These are phyloP conservation scores for Phaffia rhodozyma DNA, from an alignment of 1,284 basidiomycete species.

Conservation along the genomic window DNA sequence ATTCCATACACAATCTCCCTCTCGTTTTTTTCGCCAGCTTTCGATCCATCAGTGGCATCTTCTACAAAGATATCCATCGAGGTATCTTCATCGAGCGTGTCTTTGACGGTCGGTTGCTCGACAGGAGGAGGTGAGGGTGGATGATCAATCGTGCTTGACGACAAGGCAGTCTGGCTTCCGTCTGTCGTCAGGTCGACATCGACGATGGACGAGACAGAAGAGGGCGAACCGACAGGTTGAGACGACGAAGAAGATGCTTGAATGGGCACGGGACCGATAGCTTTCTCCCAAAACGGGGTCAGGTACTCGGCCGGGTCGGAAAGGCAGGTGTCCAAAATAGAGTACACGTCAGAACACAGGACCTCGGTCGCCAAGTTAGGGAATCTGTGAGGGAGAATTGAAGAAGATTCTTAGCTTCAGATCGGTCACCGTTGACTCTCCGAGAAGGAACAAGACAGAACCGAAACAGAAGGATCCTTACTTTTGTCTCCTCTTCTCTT, in stretches of 20 bases:
- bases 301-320: conserved; percentile 51
- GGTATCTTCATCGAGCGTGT: conserved; percentile 47
- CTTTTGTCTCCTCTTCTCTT: conserved; percentile 20
- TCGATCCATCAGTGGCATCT: background rate
- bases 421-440: background rate
- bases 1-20: conserved; percentile 40
- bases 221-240: conserved; percentile 7
- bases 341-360: conserved; percentile 89
- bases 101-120: conserved; percentile 1
- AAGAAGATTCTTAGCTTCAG: background rate
- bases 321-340: conserved; percentile 80
- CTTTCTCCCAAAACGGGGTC: conserved; percentile 82
- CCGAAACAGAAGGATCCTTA: conserved; percentile 14
- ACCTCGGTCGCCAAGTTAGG: conserved; percentile 93
- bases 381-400: conserved; percentile 46
- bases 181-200: background rate
- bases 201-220: background rate
- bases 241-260: background rate
- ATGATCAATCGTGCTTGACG: too few relatives aligned
- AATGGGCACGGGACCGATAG: conserved; percentile 40
- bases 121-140: too few relatives aligned
- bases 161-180: background rate
- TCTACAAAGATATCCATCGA: conserved; percentile 48
- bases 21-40: conserved; percentile 33
- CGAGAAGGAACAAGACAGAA: background rate